Evolutionary conservation across 2,329 filamentous ascomycete species (phyloP).

Genomic region (Chaetomium sp.): DNA sequence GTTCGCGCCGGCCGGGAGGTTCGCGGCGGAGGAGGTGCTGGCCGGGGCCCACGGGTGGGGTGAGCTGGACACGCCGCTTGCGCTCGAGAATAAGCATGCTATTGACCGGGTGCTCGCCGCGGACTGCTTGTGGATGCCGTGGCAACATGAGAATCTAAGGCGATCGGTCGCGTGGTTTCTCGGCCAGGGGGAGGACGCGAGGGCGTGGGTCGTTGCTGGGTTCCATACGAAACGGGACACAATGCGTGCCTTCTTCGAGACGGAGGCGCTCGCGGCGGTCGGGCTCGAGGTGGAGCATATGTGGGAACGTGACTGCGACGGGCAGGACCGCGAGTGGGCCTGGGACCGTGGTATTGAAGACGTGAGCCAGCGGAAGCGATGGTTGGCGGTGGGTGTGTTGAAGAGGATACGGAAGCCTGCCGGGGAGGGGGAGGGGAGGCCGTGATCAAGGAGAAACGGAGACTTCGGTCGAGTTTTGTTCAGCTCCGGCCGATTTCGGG

Average conservation of each 20-base stretch:
- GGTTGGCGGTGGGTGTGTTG: constrained; percentile 65
- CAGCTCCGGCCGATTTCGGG: constrained; percentile 14
- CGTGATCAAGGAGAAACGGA: constrained; percentile 5
- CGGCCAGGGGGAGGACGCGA: constrained; percentile 45
- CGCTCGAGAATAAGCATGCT: constrained; percentile 36
- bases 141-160: constrained; percentile 68
- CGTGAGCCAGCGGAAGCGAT: constrained; percentile 64
- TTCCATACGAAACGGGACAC: constrained; percentile 72
- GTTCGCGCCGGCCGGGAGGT: constrained; percentile 39
- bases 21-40: constrained; percentile 38
- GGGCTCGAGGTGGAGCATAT: constrained; percentile 65
- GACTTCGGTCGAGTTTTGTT: constrained; percentile 12
- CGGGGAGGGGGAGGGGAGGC: constrained; percentile 6
- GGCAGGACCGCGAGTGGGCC: constrained; percentile 62
- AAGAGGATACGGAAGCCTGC: constrained; percentile 39
- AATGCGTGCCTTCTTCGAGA: constrained; percentile 66
- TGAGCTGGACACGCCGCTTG: constrained; percentile 42
- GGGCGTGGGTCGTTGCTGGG: constrained; percentile 67
- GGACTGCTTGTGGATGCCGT: constrained; percentile 76
- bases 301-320: constrained; percentile 70
- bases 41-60: constrained; percentile 70
- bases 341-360: constrained; percentile 64
- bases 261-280: constrained; percentile 46
- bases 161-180: constrained; percentile 66
- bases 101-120: constrained; percentile 69